These are phyloP conservation scores for Pythium folliculosum DNA, from an alignment of 352 stramenopile species.

Conservation along the genomic window DNA sequence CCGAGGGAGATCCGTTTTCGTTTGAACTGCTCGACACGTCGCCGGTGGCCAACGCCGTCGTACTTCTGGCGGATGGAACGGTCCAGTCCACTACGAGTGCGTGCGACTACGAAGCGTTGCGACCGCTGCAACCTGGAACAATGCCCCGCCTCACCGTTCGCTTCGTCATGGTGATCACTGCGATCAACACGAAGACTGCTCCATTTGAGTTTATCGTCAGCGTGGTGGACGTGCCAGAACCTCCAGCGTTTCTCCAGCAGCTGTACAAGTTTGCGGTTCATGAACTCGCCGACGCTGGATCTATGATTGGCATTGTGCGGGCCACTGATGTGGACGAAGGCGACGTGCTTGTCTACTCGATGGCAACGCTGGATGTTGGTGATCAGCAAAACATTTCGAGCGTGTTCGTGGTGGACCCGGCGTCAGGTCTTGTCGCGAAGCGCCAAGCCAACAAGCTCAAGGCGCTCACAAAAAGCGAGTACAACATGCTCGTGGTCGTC, in stretches of 20 bases:
- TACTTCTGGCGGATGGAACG: conserved; percentile 9
- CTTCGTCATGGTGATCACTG: conserved; percentile 4
- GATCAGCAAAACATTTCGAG: conserved; percentile 14
- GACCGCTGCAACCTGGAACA: not conserved
- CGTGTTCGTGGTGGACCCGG: conserved; percentile 24
- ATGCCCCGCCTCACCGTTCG: conserved; percentile 19
- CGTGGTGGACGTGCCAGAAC: conserved; percentile 29
- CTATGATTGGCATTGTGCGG: conserved; percentile 42
- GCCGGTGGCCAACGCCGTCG: conserved; percentile 30
- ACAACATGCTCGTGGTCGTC: conserved; percentile 23
- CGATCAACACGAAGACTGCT: conserved; percentile 5
- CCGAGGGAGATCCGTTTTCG: conserved; percentile 45
- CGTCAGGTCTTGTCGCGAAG: conserved; percentile 14
- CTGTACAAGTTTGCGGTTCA: conserved; percentile 42
- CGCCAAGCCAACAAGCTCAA: conserved; percentile 15
- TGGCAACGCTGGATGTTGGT: conserved; percentile 8
- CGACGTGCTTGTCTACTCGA: conserved; percentile 35
- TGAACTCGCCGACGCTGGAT: conserved; percentile 36
- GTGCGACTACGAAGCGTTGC: conserved; percentile 28
- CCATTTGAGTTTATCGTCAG: conserved; percentile 30
- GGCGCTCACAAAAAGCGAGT: conserved; percentile 12
- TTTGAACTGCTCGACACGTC: conserved; percentile 37
- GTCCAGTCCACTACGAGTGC: conserved; percentile 7
- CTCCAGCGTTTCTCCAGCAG: conserved; percentile 29
- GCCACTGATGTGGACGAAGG: conserved; percentile 43